Conservation (phyloP, 345 rosid species). For the Eucalyptus shirleyi region DNA sequence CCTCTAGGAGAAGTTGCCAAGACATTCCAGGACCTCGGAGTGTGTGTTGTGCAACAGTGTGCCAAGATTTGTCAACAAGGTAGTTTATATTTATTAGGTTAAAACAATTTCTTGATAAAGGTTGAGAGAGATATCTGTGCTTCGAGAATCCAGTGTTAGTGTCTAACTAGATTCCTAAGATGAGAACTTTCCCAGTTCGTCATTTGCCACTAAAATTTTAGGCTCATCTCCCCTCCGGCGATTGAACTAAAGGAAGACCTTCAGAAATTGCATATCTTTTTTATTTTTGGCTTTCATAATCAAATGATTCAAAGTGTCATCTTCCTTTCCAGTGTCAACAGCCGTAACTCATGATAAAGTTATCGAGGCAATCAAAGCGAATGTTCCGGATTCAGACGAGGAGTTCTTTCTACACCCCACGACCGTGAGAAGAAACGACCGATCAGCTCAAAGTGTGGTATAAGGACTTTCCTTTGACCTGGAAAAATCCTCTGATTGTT, state of each 20-base stretch:
- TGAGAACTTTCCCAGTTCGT: background rate
- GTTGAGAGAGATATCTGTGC: background rate
- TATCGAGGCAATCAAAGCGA: slow-evolving; percentile 67
- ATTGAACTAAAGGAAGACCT: background rate
- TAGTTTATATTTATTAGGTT: background rate
- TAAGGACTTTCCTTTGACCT: background rate
- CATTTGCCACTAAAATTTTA: background rate
- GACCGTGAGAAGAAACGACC: slow-evolving; percentile 82
- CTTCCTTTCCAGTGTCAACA: slow-evolving; percentile 50
- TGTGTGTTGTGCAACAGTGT: slow-evolving; percentile 91
- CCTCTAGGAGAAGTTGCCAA: slow-evolving; percentile 81
- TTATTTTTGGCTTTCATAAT: background rate
- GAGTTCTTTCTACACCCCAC: slow-evolving; percentile 91
- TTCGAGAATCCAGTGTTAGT: background rate
- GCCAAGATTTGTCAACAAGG: slow-evolving; percentile 98
- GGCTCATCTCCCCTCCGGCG: background rate
- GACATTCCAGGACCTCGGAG: slow-evolving; percentile 77
- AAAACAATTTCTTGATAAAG: background rate
- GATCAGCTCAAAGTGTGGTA: slow-evolving; percentile 93
- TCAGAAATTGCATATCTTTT: background rate
- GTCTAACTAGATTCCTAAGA: background rate
- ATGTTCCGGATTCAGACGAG: slow-evolving; percentile 83
- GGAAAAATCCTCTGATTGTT: background rate
- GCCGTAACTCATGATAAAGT: slow-evolving; percentile 77
- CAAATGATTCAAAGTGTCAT: background rate